A percentile compares a stretch with the other conserved stretches of the same genome.
phyloP scores from a whole-genome alignment of 768 basidiomycete species.

The Suillus alpinus region DNA sequence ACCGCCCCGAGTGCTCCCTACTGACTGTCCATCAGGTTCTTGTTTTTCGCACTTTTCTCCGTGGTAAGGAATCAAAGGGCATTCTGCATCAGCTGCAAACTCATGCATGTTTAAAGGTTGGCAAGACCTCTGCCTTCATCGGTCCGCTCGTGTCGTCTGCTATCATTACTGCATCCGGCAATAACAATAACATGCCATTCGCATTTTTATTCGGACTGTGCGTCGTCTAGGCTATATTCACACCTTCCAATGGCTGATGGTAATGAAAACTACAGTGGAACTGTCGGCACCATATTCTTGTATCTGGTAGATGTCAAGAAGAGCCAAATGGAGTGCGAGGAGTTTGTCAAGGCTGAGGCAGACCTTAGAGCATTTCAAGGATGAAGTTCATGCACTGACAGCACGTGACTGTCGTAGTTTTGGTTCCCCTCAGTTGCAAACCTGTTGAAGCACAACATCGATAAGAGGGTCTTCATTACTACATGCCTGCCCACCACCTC shows the following conservation, averaged over 20 bases:
- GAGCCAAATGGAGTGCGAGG: slow-evolving; percentile 61
- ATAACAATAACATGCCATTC: slow-evolving; percentile 77
- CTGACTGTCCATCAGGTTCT: slow-evolving; percentile 41
- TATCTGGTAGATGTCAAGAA: slow-evolving; percentile 63
- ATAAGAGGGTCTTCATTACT: too few relatives aligned
- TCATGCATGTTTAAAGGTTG: slow-evolving; percentile 39
- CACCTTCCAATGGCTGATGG: slow-evolving; percentile 1
- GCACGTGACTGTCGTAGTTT: neutral
- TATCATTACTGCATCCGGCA: slow-evolving; percentile 63
- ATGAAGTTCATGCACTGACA: neutral
- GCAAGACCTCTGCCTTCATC: slow-evolving; percentile 76
- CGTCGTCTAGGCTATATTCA: slow-evolving; percentile 21
- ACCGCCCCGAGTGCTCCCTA: neutral
- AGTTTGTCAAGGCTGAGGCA: slow-evolving; percentile 56
- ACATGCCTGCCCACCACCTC: too few relatives aligned
- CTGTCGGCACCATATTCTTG: slow-evolving; percentile 48
- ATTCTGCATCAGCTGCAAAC: neutral
- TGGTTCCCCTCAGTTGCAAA: neutral
- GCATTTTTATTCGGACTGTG: slow-evolving; percentile 70
- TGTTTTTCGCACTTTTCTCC: slow-evolving; percentile 74
- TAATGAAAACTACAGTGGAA: neutral
- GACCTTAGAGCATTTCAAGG: slow-evolving; percentile 35
- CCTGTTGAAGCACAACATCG: too few relatives aligned
- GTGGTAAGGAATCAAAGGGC: slow-evolving; percentile 40
- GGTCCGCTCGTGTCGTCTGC: slow-evolving; percentile 74